phyloP scores from a whole-genome alignment of 257 asterid species.

The Coffea canephora region DNA sequence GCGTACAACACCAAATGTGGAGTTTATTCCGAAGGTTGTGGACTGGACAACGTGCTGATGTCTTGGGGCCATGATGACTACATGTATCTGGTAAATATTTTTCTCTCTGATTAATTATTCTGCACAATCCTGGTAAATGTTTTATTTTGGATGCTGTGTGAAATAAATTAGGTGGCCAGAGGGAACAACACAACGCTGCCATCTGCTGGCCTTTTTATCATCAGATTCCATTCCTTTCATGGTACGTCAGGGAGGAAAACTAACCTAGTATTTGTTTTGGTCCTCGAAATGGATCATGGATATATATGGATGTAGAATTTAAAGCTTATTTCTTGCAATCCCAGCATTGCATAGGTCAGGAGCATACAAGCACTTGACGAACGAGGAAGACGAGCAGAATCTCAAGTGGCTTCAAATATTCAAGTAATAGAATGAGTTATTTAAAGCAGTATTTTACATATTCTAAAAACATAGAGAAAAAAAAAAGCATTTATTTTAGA shows the following conservation, averaged over 20 bases:
- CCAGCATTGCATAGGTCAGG: slow-evolving; percentile 71
- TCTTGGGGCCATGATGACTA: slow-evolving; percentile 97
- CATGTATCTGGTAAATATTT: slow-evolving; percentile 69
- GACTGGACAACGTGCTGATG: slow-evolving; percentile 72
- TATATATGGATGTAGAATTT: too few relatives aligned
- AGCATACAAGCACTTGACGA: slow-evolving; percentile 69
- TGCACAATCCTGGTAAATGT: too few relatives aligned
- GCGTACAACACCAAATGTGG: slow-evolving; percentile 61
- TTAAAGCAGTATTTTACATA: too few relatives aligned
- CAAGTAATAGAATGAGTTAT: slow-evolving; percentile 33
- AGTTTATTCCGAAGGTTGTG: slow-evolving; percentile 67
- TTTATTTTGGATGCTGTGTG: not conserved
- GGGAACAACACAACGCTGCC: slow-evolving; percentile 70
- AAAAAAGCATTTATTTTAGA: too few relatives aligned
- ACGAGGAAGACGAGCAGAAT: slow-evolving; percentile 61
- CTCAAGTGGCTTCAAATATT: slow-evolving; percentile 68
- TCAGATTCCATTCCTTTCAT: slow-evolving; percentile 82
- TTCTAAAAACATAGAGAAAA: too few relatives aligned
- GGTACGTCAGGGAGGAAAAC: slow-evolving; percentile 24
- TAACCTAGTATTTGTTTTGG: not conserved
- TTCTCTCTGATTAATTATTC: too few relatives aligned
- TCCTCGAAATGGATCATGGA: too few relatives aligned
- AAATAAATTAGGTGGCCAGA: slow-evolving; percentile 61
- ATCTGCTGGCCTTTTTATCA: slow-evolving; percentile 71
- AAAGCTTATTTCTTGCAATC: not conserved